Base-by-base conservation (phyloP, 345 rosid species). In the Stellera chamaejasme region DNA sequence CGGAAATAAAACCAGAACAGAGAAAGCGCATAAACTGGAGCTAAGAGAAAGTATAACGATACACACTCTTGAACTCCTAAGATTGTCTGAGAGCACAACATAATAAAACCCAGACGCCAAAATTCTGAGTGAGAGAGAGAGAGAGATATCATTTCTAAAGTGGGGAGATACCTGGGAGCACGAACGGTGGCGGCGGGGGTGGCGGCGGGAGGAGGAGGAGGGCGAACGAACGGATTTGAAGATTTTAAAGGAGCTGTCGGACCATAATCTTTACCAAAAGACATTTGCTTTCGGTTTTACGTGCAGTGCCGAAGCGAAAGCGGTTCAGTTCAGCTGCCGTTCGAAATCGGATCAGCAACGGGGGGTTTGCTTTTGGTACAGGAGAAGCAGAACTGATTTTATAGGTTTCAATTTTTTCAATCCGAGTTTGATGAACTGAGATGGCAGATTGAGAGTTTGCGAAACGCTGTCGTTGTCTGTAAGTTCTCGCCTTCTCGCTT, bases 241-340 rank as follows among this genome's bases (percentile, higher is more conserved):
- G 67, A 45, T 16, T 53, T 50, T 12, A 68, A 39, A 3, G 65
- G 60, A 32, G 13, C 64, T 1, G 68, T 14, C 6, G 91, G 91
- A 8, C 85, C 87, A 6, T 82, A 71, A 0, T 64, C 27, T 63
- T 49, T 77, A 49, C 82, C 77, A 54, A 84, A 84, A 16, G 66
- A 25, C 85, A 74, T 77, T 3, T 58, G 27, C 39, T 51, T 48
- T 47, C 56, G 45, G 53, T 55, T 26, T 48, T 54, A 52, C 53
- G 10, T 58, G 52, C 23, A 49, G 25, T 4, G 27, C 54, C 39
- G 9, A 32, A 32, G 9, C 39, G 39, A 32, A 32, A 45, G 50
- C 27, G 11, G 25, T 48, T n/a, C 65, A 15, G 51, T 48, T 48
- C 16, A 32, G 39, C 39, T 32, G 39, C 9, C 0, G 39, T 8